These are phyloP conservation scores for Trichocladium uniseriatum DNA, from an alignment of 495 filamentous ascomycete genomes.

Conservation along the genomic window DNA sequence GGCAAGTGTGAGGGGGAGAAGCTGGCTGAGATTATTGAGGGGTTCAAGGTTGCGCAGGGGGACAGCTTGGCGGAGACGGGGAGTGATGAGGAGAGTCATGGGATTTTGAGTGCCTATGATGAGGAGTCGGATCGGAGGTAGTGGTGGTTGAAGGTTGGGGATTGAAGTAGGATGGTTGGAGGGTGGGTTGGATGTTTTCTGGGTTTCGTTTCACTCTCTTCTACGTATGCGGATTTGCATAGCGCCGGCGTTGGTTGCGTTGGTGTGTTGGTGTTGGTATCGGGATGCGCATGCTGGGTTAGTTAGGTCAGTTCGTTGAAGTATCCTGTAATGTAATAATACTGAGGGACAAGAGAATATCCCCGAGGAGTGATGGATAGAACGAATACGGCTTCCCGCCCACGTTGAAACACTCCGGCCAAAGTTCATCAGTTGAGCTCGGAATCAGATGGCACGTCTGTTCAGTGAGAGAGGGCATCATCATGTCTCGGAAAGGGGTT, in stretches of 20 bases:
- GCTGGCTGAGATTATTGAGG: constrained; percentile 58
- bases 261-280: neutral
- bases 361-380: too few relatives aligned
- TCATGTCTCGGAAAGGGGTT: too few relatives aligned
- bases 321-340: too few relatives aligned
- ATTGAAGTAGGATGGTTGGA: neutral
- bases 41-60: constrained; percentile 29
- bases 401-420: too few relatives aligned
- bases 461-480: too few relatives aligned
- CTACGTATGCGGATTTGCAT: constrained; percentile 27
- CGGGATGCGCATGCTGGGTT: neutral
- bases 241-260: constrained; percentile 33
- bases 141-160: neutral
- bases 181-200: neutral
- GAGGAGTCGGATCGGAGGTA: constrained; percentile 18
- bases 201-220: constrained; percentile 1
- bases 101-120: constrained; percentile 29
- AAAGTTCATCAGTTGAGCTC: too few relatives aligned
- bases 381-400: too few relatives aligned
- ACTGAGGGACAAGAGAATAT: too few relatives aligned
- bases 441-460: too few relatives aligned
- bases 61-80: constrained; percentile 11
- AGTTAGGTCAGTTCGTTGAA: neutral
- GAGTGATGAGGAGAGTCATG: constrained; percentile 25
- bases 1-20: constrained; percentile 70